These are phyloP conservation scores for Aspergillus intermedius DNA, from an alignment of 2,329 filamentous ascomycete genomes.

Conservation along the genomic window DNA sequence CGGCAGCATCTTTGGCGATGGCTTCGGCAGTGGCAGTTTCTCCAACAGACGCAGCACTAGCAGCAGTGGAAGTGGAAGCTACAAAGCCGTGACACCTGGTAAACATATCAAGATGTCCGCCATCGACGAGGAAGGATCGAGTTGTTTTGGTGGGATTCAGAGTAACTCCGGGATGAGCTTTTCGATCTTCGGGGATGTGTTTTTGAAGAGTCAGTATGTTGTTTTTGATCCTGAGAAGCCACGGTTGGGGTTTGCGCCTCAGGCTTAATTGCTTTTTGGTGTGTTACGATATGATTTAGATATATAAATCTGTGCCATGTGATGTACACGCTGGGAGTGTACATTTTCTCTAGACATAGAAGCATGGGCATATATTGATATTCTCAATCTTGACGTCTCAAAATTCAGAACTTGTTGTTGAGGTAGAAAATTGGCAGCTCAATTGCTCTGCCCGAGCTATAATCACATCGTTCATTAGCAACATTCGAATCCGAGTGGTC, in stretches of 20 bases:
- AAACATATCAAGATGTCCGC: conserved; percentile 51
- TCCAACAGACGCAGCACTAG: neutral
- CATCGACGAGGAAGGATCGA: conserved; percentile 27
- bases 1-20: neutral
- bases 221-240: conserved; percentile 57
- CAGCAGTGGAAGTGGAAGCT: conserved; percentile 25
- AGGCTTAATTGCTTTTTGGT: conserved; percentile 9
- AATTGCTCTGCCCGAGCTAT: too few species aligned
- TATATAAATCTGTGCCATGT: too few species aligned
- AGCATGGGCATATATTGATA: too few species aligned
- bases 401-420: too few species aligned
- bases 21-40: neutral
- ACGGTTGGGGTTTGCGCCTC: conserved; percentile 44
- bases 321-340: too few species aligned
- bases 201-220: conserved; percentile 70
- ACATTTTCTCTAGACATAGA: too few species aligned
- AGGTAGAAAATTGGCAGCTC: too few species aligned
- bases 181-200: conserved; percentile 69
- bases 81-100: conserved; percentile 47
- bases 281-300: neutral
- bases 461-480: too few species aligned
- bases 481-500: too few species aligned
- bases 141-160: conserved; percentile 74
- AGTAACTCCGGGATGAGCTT: conserved; percentile 51
- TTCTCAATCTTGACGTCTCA: too few species aligned